Evolutionary conservation across 768 basidiomycete genomes (phyloP), one percentile per base, ranked within the genome.

Genomic region (Pleurotus salmoneostramineus): DNA sequence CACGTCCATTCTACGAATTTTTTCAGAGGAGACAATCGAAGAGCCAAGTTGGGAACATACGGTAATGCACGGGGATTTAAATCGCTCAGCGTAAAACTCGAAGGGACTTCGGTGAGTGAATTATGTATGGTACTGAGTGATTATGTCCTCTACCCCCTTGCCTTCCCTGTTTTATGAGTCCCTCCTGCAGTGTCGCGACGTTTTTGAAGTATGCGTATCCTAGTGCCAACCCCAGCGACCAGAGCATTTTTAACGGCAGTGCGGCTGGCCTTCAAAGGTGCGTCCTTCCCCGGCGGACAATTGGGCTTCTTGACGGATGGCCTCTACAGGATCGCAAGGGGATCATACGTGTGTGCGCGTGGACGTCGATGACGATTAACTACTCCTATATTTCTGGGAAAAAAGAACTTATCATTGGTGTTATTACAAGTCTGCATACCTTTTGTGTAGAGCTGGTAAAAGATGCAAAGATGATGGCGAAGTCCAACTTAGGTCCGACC

Each of bases 151-250:
- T n/a, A n/a, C 14, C 12, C 14, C 32, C 10, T 31, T 33, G 14
- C n/a, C 32, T 10, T 4, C 5, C 11, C 27, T 15, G 12, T 17
- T 2, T 27, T 54, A n/a, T n/a, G n/a, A n/a, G 37, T n/a, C 32
- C 4, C 32, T 35, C 44, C 50, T 31, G 17, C 36, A 81, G 81
- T 6, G 78, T 71, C 62, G 62, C 72, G 6, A 82, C 84, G 0
- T 85, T 86, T 67, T 85, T 83, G 83, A 82, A 85, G 64, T 83
- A 82, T 54, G 79, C 79, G 3, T 74, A 83, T 58, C 76, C 77
- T 35, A 80, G 83, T 4, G 45, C 79, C 14, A 82, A 81, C 63
- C 82, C 83, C 43, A 83, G 84, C 40, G 83, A 87, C 58, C 78
- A 80, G 50, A 77, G 85, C 62, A 60, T 71, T 55, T 86, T 83